Percentiles rank a stretch among this genome's conserved stretches.
Evolutionary conservation across 2,329 filamentous ascomycete species (phyloP).

Genomic region (Coleophoma eucalyptorum): DNA sequence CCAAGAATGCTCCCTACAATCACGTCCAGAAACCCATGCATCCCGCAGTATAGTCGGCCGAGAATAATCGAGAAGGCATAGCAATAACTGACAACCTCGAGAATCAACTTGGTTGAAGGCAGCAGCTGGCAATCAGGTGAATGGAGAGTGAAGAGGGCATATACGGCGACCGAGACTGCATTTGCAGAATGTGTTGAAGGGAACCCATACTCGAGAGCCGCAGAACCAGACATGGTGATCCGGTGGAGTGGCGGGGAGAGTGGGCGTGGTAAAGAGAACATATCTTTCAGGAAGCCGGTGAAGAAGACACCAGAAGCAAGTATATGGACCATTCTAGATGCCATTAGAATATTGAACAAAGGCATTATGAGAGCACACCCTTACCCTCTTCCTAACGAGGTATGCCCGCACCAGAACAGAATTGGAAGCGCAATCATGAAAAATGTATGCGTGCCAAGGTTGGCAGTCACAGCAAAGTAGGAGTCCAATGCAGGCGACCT

Average conservation of each 20-base stretch:
- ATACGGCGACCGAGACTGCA: constrained; percentile 89
- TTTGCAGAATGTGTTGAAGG: constrained; percentile 97
- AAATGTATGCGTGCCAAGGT: constrained; percentile 95
- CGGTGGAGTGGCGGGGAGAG: constrained; percentile 87
- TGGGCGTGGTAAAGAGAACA: constrained; percentile 87
- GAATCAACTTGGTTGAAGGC: constrained; percentile 51
- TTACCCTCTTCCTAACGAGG: constrained; percentile 81
- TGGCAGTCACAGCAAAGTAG: constrained; percentile 96
- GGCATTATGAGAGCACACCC: constrained; percentile 28
- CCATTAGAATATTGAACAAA: constrained; percentile 13
- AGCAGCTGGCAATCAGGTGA: constrained; percentile 60
- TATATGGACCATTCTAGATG: constrained; percentile 63
- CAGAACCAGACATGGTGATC: constrained; percentile 96
- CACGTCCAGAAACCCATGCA: constrained; percentile 97
- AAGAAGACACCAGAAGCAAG: constrained; percentile 77
- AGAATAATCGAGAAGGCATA: constrained; percentile 88
- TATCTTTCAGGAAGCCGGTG: constrained; percentile 91
- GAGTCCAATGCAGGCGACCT: constrained; percentile 85
- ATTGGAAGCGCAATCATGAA: constrained; percentile 96
- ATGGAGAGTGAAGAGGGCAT: constrained; percentile 69
- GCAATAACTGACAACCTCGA: constrained; percentile 72
- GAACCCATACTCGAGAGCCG: constrained; percentile 93
- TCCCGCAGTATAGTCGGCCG: constrained; percentile 92
- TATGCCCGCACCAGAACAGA: constrained; percentile 93
- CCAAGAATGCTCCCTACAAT: constrained; percentile 76